phyloP scores from a whole-genome alignment of 2,329 filamentous ascomycete species.

The Fusarium mundagurra region DNA sequence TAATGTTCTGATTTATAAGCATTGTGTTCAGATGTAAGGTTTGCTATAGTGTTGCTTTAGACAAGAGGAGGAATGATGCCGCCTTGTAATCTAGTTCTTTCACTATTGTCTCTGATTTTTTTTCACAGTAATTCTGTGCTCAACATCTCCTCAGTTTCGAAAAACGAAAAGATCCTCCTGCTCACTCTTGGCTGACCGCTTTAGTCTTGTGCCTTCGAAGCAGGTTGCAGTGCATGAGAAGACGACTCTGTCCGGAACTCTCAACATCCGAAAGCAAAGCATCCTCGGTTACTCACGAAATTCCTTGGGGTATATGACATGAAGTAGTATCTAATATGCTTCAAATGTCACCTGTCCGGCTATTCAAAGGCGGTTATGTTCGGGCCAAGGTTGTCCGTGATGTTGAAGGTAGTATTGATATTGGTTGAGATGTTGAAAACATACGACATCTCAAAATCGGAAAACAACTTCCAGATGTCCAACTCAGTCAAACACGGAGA shows the following conservation, averaged over 20 bases:
- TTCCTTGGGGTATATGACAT: rapidly evolving
- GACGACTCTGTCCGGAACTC: neutral
- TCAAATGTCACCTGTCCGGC: rapidly evolving
- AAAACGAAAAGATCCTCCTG: rapidly evolving
- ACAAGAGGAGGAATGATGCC: rapidly evolving
- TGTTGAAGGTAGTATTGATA: neutral
- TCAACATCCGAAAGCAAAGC: neutral
- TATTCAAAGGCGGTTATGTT: neutral
- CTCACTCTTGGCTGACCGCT: neutral
- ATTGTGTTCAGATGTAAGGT: too few relatives aligned
- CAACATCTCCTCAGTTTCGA: rapidly evolving
- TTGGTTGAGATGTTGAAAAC: neutral
- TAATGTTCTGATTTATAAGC: rapidly evolving
- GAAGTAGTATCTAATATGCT: neutral
- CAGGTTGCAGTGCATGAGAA: neutral
- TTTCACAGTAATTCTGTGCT: rapidly evolving
- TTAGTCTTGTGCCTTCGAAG: too few relatives aligned
- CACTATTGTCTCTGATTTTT: rapidly evolving
- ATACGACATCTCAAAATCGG: neutral
- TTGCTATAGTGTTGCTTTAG: neutral
- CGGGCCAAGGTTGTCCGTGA: neutral
- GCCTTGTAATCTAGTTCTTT: neutral
- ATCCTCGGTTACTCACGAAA: neutral
- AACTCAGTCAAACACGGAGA: neutral
- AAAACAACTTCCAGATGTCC: neutral